Evolutionary conservation across 805 yeast species (phyloP), one percentile per base, ranked within the genome.

Genomic region (Starmerella geochares): DNA sequence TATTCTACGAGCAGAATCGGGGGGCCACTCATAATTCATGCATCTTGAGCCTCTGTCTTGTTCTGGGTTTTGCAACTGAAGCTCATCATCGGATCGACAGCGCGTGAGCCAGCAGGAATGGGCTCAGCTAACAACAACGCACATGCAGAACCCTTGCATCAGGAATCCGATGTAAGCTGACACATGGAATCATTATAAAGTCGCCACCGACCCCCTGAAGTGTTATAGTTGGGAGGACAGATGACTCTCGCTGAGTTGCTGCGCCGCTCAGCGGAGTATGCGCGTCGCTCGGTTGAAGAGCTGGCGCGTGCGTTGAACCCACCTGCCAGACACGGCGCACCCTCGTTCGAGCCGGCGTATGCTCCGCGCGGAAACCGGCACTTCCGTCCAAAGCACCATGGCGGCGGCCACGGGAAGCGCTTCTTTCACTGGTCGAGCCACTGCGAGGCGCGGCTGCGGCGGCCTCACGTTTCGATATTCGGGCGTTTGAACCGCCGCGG

Each of bases 311-410:
- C 52, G 7, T 27, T 54, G 50, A 31, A 46, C 14, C 39, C 48
- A 25, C 36, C 55, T 14, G 29, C 23, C 17, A 27, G 25, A 11
- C 41, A 37, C 8, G 45, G 17, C 10, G 14, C 36, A 2, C 57
- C 58, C 11, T 36, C 54, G 36, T 36, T 31, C 14, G 58, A 53
- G 46, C 58, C 53, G 16, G 54, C 54, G 8, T 49, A 48, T 33
- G 41, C 55, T 21, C 55, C 53, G 16, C 35, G 45, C 43, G 35
- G 35, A n/a, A 28, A 38, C 43, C 55, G 48, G 25, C 36, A 27
- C 19, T 21, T 36, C 19, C 40, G 43, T n/a, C 47, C 48, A 9
- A 28, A 40, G 36, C 24, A 35, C 6, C 40, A 17, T 13, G 43
- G 41, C 28, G 11, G 29, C 35, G 48, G 39, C 7, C 25, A 13